phyloP scores from a whole-genome alignment of 164 flowering plant genomes.

The Aristolochia californica region DNA sequence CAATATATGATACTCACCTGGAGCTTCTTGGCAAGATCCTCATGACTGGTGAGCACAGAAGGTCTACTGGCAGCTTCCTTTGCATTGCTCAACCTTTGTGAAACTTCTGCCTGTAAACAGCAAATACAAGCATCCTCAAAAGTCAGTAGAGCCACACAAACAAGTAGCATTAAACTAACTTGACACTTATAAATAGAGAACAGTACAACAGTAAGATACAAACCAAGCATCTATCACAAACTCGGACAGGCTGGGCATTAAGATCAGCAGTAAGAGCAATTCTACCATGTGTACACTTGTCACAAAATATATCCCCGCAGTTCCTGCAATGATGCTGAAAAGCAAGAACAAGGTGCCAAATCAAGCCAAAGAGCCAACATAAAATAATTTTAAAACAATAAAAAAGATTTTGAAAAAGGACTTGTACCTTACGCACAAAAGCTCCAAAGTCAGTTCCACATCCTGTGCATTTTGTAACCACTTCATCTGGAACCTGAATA shows the following conservation, averaged over 20 bases:
- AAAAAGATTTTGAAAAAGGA: not conserved
- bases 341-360: not conserved
- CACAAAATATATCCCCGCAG: constrained; percentile 98
- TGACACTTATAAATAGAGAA: too few species aligned
- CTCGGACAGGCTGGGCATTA: constrained; percentile 82
- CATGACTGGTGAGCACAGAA: constrained; percentile 60
- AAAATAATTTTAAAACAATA: not conserved
- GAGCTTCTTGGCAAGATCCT: constrained; percentile 91
- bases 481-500: constrained; percentile 90
- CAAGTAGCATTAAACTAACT: not conserved
- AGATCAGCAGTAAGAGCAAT: constrained; percentile 83
- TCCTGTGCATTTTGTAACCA: constrained; percentile 67
- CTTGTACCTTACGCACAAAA: constrained; percentile 61
- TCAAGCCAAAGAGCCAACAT: constrained; percentile 2
- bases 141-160: not conserved
- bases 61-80: constrained; percentile 58
- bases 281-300: constrained; percentile 92
- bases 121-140: not conserved
- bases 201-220: constrained; percentile 1
- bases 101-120: constrained; percentile 76
- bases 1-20: constrained; percentile 38
- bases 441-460: constrained; percentile 84
- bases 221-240: constrained; percentile 96
- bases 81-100: constrained; percentile 80
- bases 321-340: constrained; percentile 94